Evolutionary conservation across 2,329 filamentous ascomycete species (phyloP), one percentile per base, ranked within the genome.

Genomic region (Nigrospora osmanthi): DNA sequence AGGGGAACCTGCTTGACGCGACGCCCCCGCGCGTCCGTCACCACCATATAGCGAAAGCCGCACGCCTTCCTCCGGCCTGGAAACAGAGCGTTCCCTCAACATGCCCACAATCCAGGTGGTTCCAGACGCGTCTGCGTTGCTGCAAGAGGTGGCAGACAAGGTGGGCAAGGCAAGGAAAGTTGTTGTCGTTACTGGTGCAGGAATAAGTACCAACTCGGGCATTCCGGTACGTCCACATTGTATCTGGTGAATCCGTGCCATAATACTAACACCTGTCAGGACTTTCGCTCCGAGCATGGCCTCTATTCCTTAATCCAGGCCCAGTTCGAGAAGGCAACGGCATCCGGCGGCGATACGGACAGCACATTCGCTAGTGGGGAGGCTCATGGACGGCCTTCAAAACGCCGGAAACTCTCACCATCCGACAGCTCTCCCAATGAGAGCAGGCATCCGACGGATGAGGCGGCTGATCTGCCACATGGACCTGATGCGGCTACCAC

Each of bases 141-240:
- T 87, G n/a, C 80, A 83, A 54, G 66, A 76, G 31, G 78, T 87
- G 51, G 83, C 84, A 54, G 76, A 85, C 56, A 64, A 71, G 4
- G 65, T 87, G 38, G 73, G 75, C 50, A 82, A 80, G 58, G 76
- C 83, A 11, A 77, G 75, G 49, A 87, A 85, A 59, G 73, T 86
- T n/a, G 73, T 87, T 10, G 78, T 87, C 16, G 71, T 87, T 31
- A 87, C 84, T 0, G 83, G 84, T 41, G 83, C 83, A 40, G 83
- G 83, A 43, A 87, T 87, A 58, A 85, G 81, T 58, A 87, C 84
- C 42, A 87, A 86, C 59, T 86, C 81, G 50, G 84, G 84, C 45
- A 87, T 87, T 58, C 83, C 83, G 42, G 83, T 87, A 69, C 57
- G 75, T 23, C 32, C n/a, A 15, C 19, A 15, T 32, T 6, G 10